Conservation (phyloP, 2,329 filamentous ascomycete species). For the Leptographium flavum region DNA sequence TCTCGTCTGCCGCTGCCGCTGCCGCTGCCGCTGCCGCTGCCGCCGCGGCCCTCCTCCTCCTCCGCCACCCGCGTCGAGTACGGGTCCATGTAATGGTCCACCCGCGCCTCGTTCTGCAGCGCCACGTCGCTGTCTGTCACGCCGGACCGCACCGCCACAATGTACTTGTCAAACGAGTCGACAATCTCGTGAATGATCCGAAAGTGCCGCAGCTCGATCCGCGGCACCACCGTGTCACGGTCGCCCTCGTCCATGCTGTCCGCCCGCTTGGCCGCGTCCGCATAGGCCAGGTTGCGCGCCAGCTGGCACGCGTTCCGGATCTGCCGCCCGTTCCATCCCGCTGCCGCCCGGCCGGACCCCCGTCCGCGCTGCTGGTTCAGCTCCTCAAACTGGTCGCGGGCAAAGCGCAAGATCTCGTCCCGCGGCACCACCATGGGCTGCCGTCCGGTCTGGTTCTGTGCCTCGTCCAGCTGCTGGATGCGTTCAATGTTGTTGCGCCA, state of each 20-base stretch:
- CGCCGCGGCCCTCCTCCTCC: neutral
- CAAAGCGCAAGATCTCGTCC: conserved; percentile 5
- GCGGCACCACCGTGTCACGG: neutral
- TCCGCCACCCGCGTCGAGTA: neutral
- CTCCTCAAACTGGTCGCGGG: neutral
- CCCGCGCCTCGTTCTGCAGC: neutral
- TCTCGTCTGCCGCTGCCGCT: neutral
- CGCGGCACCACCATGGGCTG: neutral
- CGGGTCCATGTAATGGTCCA: neutral
- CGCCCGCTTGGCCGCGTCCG: neutral
- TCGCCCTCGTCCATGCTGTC: neutral
- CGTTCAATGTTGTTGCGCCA: conserved; percentile 10
- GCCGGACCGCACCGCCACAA: conserved; percentile 1
- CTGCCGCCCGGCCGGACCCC: neutral
- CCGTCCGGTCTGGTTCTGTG: neutral
- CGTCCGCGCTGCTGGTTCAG: neutral
- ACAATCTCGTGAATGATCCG: neutral
- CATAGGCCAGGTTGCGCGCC: conserved; percentile 8
- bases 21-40: neutral
- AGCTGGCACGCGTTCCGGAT: conserved; percentile 24
- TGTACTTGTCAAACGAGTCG: conserved; percentile 4
- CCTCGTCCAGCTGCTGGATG: conserved; percentile 5
- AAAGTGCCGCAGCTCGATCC: conserved; percentile 1
- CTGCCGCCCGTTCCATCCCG: conserved; percentile 17
- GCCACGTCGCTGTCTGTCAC: neutral